Evolutionary conservation across 805 yeast species (phyloP).

Genomic region (Saccharomyces paradoxus): DNA sequence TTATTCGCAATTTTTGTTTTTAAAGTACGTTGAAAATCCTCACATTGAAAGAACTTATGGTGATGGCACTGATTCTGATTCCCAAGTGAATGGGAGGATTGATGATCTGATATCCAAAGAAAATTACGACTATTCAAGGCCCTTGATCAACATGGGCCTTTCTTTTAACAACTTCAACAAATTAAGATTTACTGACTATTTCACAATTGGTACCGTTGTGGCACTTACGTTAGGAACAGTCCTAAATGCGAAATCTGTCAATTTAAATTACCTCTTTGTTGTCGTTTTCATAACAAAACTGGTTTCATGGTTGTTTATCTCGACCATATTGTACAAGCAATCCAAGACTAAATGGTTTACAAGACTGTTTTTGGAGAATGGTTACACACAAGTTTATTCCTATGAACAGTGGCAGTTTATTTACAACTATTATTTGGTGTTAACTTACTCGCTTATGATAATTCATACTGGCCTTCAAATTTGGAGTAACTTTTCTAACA

Average conservation of each 20-base stretch:
- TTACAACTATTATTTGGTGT: slow-evolving; percentile 43
- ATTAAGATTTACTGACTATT: slow-evolving; percentile 55
- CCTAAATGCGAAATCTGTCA: slow-evolving; percentile 19
- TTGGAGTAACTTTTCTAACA: slow-evolving; percentile 25
- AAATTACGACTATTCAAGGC: slow-evolving; percentile 40
- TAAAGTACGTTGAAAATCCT: slow-evolving; percentile 73
- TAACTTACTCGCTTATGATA: slow-evolving; percentile 49
- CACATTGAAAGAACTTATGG: slow-evolving; percentile 78
- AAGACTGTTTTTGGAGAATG: slow-evolving; percentile 53
- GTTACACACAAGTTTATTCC: slow-evolving; percentile 55
- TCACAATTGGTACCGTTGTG: slow-evolving; percentile 39
- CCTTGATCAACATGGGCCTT: slow-evolving; percentile 43
- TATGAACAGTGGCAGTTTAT: slow-evolving; percentile 66
- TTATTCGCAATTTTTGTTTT: slow-evolving; percentile 63
- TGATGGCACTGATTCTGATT: slow-evolving; percentile 32
- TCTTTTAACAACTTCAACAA: slow-evolving; percentile 50
- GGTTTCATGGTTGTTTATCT: slow-evolving; percentile 43
- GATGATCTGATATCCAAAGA: slow-evolving; percentile 33
- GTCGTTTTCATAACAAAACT: slow-evolving; percentile 42
- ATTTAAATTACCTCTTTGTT: slow-evolving; percentile 27
- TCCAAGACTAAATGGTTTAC: slow-evolving; percentile 57
- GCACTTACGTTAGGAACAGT: slow-evolving; percentile 34
- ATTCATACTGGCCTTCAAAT: slow-evolving; percentile 34
- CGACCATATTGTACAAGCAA: slow-evolving; percentile 48
- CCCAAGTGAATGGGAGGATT: slow-evolving; percentile 25